Evolutionary conservation across 306 rosid species (phyloP), one percentile per base, ranked within the genome.

Genomic region (Geum urbanum): DNA sequence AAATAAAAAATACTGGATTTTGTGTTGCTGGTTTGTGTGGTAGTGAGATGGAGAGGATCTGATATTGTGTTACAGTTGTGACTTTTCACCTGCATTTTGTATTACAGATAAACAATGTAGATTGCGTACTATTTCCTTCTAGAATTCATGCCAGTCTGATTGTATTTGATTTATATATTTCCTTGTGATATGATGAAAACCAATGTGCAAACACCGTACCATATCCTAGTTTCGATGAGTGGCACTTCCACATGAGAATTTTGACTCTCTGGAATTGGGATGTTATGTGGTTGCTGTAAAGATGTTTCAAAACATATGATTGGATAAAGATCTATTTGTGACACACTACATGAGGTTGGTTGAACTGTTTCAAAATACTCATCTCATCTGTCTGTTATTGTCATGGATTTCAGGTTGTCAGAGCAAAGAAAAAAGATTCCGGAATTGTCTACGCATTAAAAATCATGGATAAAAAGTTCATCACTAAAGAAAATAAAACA

Each of bases 391-490:
- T 62, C 37, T 63, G 22, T 22, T 20, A 10, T 54, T 56, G 4
- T 50, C 57, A 45, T 27, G 13, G 59, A 41, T 59, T 14, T 55
- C 81, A 95, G 97, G 99, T 95, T 80, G 99, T 95, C 78, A 89
- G 99, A 84, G 99, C 99, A 55, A 95, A 83, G 92, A 95, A 95
- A 87, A 95, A 84, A 87, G 95, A 95, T 78, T 70, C 96, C 0
- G 97, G 97, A 76, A 69, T 41, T 65, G 85, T 95, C 65, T 95
- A 91, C 78, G 99, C 99, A 60, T 74, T 95, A 94, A 95, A 95
- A 85, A 91, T 95, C 76, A 95, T 95, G 99, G 99, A 95, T 79
- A 95, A 95, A 74, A 95, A 91, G 60, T 95, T 92, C 76, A 92
- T 92, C 52, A 92, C 98, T 52, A 92, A 92, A 81, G 98, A 92